These are phyloP conservation scores for Yamadazyma sp. DNA, from an alignment of 1,139 yeast species.

Conservation along the genomic window DNA sequence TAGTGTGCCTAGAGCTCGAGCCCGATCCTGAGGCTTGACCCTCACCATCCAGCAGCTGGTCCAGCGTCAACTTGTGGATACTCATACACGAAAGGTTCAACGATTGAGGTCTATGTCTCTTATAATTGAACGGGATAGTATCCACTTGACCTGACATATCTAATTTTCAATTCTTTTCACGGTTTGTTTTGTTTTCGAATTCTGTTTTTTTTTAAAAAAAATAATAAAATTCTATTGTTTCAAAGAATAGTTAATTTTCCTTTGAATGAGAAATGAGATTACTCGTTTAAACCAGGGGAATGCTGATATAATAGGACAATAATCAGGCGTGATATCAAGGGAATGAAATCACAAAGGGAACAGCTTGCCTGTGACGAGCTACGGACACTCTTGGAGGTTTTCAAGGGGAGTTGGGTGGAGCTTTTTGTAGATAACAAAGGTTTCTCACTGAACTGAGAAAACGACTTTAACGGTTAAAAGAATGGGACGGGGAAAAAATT, in stretches of 20 bases:
- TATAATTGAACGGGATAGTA: constrained; percentile 12
- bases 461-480: too few species aligned
- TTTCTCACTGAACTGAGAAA: too few species aligned
- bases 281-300: constrained; percentile 1
- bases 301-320: constrained; percentile 2
- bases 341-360: background rate
- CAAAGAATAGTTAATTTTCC: background rate
- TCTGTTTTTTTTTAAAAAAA: background rate
- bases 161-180: background rate
- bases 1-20: too few species aligned
- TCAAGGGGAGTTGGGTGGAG: too few species aligned
- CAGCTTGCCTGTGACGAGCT: too few species aligned
- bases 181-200: constrained; percentile 3
- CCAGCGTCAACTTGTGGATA: constrained; percentile 7
- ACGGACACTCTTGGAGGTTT: too few species aligned
- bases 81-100: constrained; percentile 18
- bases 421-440: too few species aligned
- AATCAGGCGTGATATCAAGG: background rate
- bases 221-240: too few species aligned
- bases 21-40: too few species aligned
- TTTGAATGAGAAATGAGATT: background rate
- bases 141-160: constrained; percentile 17
- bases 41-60: background rate
- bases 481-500: too few species aligned
- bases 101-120: constrained; percentile 28